Evolutionary conservation across 208 protist genomes (phyloP).

Genomic region (Tritrichomonas musculus): DNA sequence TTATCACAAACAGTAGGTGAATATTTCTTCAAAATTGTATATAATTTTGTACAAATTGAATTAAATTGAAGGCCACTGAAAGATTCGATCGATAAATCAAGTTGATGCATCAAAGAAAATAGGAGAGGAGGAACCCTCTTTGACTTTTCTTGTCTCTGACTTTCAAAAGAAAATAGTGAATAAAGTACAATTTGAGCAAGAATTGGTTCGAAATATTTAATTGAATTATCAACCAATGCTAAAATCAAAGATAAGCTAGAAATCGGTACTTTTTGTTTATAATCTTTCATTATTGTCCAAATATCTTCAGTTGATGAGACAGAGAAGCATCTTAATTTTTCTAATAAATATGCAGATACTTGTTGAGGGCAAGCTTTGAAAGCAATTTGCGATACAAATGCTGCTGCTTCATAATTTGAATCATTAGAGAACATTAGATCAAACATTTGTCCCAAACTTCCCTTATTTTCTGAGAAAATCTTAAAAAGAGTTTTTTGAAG

Average conservation of each 20-base stretch:
- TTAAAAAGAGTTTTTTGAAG: not conserved
- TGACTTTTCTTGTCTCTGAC: not conserved
- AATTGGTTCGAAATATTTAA: not conserved
- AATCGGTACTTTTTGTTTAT: not conserved
- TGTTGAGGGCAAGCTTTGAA: not conserved
- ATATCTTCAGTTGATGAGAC: not conserved
- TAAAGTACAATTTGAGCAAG: not conserved
- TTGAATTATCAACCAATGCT: not conserved
- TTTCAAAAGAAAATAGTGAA: not conserved
- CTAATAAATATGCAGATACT: not conserved
- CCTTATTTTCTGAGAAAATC: not conserved
- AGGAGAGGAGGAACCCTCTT: not conserved
- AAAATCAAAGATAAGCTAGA: not conserved
- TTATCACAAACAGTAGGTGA: not conserved
- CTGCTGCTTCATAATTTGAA: not conserved
- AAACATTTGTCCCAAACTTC: not conserved
- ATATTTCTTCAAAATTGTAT: not conserved
- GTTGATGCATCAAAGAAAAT: not conserved
- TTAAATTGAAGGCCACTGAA: not conserved
- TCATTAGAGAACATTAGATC: not conserved
- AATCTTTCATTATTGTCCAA: not conserved
- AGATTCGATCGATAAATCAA: not conserved
- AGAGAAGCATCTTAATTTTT: not conserved
- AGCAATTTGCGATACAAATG: not conserved
- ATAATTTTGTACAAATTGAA: not conserved